A percentile compares a stretch with the other conserved stretches of the same genome.
Evolutionary conservation across 805 yeast genomes (phyloP).

Genomic region (Lachancea kluyveri): DNA sequence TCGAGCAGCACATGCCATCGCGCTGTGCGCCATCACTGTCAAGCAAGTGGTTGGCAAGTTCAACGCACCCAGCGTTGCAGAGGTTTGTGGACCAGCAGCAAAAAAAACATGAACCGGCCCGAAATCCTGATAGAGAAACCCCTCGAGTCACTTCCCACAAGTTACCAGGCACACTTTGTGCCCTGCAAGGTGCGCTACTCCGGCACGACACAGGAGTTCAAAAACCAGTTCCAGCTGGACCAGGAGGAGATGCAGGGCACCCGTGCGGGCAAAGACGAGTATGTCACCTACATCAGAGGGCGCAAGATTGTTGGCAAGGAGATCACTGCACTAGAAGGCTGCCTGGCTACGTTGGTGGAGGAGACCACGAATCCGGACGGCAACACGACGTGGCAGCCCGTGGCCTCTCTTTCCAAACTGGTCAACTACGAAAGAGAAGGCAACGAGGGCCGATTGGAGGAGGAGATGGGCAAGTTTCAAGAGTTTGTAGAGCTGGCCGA

Average conservation of each 20-base stretch:
- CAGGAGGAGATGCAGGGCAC: slow-evolving; percentile 6
- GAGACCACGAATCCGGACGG: slow-evolving; percentile 16
- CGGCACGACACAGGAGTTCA: slow-evolving; percentile 17
- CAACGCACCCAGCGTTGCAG: too few species aligned
- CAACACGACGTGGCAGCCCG: slow-evolving; percentile 1
- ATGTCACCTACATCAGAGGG: slow-evolving; percentile 31
- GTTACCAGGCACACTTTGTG: too few species aligned
- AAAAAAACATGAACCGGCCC: too few species aligned
- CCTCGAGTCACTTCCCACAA: too few species aligned
- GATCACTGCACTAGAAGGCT: slow-evolving; percentile 6
- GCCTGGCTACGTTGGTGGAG: slow-evolving; percentile 15
- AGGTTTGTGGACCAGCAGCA: too few species aligned
- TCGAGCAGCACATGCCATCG: too few species aligned
- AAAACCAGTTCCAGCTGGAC: slow-evolving; percentile 12
- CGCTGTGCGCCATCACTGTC: too few species aligned
- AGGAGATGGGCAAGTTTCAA: slow-evolving; percentile 26
- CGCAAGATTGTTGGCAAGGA: slow-evolving; percentile 29
- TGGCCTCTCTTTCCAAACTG: slow-evolving; percentile 9
- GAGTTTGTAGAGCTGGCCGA: slow-evolving; percentile 19
- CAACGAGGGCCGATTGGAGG: slow-evolving; percentile 18
- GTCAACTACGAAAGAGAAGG: slow-evolving; percentile 37
- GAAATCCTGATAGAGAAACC: too few species aligned
- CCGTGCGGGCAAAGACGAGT: slow-evolving; percentile 2
- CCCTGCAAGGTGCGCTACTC: slow-evolving; percentile 19
- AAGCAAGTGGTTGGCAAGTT: too few species aligned